Base-by-base conservation (phyloP, 257 asterid species). In the Sherardia arvensis region DNA sequence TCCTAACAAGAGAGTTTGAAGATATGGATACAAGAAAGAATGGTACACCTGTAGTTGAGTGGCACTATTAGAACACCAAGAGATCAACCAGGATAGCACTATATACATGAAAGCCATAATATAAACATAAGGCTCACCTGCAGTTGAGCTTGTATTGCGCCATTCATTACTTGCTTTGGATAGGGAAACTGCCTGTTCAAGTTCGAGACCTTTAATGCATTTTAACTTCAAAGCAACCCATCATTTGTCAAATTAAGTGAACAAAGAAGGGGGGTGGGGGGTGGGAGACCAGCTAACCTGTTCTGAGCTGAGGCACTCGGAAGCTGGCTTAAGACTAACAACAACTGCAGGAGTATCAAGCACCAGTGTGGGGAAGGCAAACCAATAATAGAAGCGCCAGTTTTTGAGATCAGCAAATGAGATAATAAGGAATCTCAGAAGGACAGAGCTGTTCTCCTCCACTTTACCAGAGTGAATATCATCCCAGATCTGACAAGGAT, bases 331-430 rank as follows among this genome's bases (percentile, higher is more conserved):
- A 78, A 92, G 75, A 74, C 78, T 69, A 60, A 76, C 75, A 65
- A 89, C 78, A 23, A 77, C 77, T 58, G 95, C 97, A 21, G 95
- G 97, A 73, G 95, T 97, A 73, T 92, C 90, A 78, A 92, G 84
- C 71, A 76, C 73, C 78, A 92, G 72, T 25, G 91, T 92, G 54
- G 97, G 99, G 80, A 89, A 92, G 66, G 97, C 99, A 87, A 89
- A 87, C 97, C 96, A 92, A 73, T 89, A 92, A 73, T 77, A 80
- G 53, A 92, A 92, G 74, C 82, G 81, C 97, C 97, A 89, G 29
- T 85, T 89, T 77, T 92, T 92, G 81, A 92, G 83, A 86, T 92
- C 99, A 1, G 96, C 99, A 85, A 85, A 92, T 66, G 99, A 87
- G 72, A 92, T 72, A 71, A 92, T 81, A 59, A 92, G 80, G 79